These are phyloP conservation scores for Chaetomium tenue DNA, from an alignment of 495 filamentous ascomycete species.

Conservation along the genomic window DNA sequence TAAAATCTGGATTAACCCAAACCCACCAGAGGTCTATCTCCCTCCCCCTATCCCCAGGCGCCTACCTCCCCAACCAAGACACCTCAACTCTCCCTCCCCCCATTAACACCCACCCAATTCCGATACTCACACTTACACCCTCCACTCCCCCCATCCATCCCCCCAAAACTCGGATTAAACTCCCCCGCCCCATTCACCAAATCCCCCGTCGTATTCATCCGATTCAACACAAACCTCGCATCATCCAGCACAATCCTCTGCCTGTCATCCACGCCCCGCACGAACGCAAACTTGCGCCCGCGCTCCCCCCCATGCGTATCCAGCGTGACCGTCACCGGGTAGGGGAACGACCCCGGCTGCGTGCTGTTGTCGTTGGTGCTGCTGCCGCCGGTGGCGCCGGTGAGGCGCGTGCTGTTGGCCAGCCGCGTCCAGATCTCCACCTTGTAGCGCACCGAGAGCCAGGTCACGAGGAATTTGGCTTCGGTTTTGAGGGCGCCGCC, in stretches of 20 bases:
- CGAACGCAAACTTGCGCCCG: constrained; percentile 65
- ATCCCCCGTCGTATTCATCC: constrained; percentile 58
- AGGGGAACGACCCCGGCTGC: constrained; percentile 76
- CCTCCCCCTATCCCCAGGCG: background rate
- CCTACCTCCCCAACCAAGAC: no score
- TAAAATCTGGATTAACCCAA: no score
- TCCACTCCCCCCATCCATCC: constrained; percentile 68
- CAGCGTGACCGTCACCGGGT: constrained; percentile 74
- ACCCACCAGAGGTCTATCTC: no score
- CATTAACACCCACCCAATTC: constrained; percentile 55
- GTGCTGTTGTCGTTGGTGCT: constrained; percentile 11
- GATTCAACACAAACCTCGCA: constrained; percentile 57
- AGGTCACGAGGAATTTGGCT: constrained; percentile 72
- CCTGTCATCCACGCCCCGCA: constrained; percentile 59
- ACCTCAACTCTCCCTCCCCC: background rate
- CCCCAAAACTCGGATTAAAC: constrained; percentile 47
- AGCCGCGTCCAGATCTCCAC: constrained; percentile 86
- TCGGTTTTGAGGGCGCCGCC: constrained; percentile 61
- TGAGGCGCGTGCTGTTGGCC: constrained; percentile 47
- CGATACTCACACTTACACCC: constrained; percentile 73
- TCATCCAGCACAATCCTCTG: constrained; percentile 52
- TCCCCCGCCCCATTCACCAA: constrained; percentile 56
- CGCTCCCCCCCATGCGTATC: constrained; percentile 75
- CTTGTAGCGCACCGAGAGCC: constrained; percentile 77
- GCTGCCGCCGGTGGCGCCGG: background rate